Evolutionary conservation across 2,329 filamentous ascomycete genomes (phyloP).

Genomic region (Talaromyces funiculosus): DNA sequence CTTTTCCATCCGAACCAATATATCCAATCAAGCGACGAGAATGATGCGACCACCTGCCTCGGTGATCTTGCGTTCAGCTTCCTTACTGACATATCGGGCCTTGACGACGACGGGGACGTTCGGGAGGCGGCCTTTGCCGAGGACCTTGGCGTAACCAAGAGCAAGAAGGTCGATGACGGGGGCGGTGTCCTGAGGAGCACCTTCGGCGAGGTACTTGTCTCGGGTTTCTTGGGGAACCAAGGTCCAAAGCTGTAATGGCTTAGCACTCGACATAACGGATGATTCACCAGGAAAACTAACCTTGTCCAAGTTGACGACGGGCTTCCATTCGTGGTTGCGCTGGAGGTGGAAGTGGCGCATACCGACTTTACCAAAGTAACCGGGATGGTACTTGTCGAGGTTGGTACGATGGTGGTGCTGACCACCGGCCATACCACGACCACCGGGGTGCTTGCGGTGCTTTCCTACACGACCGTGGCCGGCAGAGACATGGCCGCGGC

Average conservation of each 20-base stretch:
- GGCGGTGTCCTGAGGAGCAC: constrained; percentile 78
- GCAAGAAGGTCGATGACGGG: constrained; percentile 97
- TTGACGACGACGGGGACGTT: constrained; percentile 90
- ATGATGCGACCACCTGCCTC: constrained; percentile 93
- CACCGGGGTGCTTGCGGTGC: constrained; percentile 87
- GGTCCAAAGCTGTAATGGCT: constrained; percentile 69
- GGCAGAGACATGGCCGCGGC: constrained; percentile 93
- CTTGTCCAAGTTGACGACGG: constrained; percentile 98
- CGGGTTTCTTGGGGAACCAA: constrained; percentile 90
- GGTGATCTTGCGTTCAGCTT: constrained; percentile 98
- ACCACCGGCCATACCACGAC: constrained; percentile 89
- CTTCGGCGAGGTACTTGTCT: constrained; percentile 75
- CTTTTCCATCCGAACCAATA: not conserved
- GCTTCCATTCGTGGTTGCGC: constrained; percentile 96
- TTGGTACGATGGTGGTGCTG: constrained; percentile 95
- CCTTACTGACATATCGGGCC: constrained; percentile 89
- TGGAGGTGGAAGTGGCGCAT: constrained; percentile 97
- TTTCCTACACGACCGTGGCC: constrained; percentile 98
- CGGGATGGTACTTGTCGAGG: constrained; percentile 89
- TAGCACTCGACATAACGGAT: not conserved
- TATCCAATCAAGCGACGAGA: constrained; percentile 72
- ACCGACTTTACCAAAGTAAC: constrained; percentile 98
- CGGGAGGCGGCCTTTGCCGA: constrained; percentile 95
- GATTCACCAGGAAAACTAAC: constrained; percentile 39
- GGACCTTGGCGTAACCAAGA: constrained; percentile 96